Conservation (phyloP, 2,329 filamentous ascomycete species). For the Calycina herbarum region DNA sequence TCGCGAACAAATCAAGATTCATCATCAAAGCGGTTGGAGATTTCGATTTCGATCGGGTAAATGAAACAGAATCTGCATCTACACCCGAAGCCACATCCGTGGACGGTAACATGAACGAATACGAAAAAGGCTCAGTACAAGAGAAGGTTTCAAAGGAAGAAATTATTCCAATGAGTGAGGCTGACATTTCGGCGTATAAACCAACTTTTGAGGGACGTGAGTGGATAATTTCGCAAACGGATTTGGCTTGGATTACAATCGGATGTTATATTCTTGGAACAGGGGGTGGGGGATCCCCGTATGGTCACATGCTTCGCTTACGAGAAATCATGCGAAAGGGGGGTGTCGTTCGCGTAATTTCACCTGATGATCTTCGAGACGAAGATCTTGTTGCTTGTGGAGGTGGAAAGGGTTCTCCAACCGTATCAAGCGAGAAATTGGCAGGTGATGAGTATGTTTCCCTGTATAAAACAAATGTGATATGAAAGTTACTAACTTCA, state of each 20-base stretch:
- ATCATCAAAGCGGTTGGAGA: conserved; percentile 39
- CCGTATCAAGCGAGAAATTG: conserved; percentile 45
- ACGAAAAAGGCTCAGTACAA: conserved; percentile 30
- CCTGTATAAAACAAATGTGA: conserved; percentile 44
- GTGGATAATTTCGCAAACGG: conserved; percentile 47
- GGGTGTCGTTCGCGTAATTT: conserved; percentile 52
- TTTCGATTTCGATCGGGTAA: conserved; percentile 45
- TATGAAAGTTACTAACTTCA: conserved; percentile 47
- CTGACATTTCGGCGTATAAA: conserved; percentile 48
- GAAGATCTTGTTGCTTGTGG: conserved; percentile 47
- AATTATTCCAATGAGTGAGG: conserved; percentile 58
- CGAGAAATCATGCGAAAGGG: conserved; percentile 52
- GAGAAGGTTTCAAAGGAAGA: conserved; percentile 51
- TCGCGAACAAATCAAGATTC: conserved; percentile 27
- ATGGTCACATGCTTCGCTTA: conserved; percentile 52
- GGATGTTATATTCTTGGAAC: conserved; percentile 51
- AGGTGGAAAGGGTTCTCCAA: conserved; percentile 46
- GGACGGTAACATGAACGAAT: conserved; percentile 29
- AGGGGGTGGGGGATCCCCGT: conserved; percentile 50
- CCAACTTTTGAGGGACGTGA: conserved; percentile 43
- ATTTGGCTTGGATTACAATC: conserved; percentile 47
- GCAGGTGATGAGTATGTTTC: conserved; percentile 43
- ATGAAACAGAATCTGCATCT: neutral
- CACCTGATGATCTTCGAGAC: conserved; percentile 48
- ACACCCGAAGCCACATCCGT: conserved; percentile 10